Percentiles rank a stretch among this genome's conserved stretches.
phyloP scores from a whole-genome alignment of 495 filamentous ascomycete species.

The Podospora anserina region DNA sequence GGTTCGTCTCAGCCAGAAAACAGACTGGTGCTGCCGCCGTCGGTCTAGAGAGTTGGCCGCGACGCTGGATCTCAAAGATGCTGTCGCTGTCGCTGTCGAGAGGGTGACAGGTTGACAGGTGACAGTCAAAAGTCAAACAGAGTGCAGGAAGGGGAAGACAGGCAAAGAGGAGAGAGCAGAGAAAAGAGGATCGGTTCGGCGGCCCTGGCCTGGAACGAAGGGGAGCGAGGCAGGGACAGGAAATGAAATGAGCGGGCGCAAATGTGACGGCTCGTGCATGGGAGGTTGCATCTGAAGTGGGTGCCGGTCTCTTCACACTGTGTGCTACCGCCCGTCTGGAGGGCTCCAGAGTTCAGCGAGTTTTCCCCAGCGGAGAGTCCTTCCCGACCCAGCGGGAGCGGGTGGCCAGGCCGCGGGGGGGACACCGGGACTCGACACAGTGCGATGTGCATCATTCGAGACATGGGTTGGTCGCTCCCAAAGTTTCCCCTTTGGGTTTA shows the following conservation, averaged over 20 bases:
- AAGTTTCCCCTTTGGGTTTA: slow-evolving; percentile 24
- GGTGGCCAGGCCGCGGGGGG: slow-evolving; percentile 5
- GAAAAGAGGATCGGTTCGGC: background rate
- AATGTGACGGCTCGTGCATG: slow-evolving; percentile 27
- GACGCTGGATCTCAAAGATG: too few relatives aligned
- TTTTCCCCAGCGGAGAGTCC: slow-evolving; percentile 7
- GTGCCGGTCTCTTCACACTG: slow-evolving; percentile 15
- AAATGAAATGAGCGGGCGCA: slow-evolving; percentile 28
- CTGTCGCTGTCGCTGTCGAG: too few relatives aligned
- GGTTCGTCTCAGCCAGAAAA: slow-evolving; percentile 32
- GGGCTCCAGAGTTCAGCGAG: background rate
- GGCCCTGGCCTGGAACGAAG: slow-evolving; percentile 7
- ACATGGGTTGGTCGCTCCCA: slow-evolving; percentile 2
- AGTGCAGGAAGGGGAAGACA: background rate
- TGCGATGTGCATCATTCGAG: slow-evolving; percentile 7
- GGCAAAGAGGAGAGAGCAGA: background rate
- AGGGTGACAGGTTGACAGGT: too few relatives aligned
- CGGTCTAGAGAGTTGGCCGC: background rate
- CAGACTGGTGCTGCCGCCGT: slow-evolving; percentile 8
- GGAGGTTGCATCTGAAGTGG: slow-evolving; percentile 30
- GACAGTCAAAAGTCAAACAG: background rate
- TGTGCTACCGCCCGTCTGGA: background rate
- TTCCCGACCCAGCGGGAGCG: slow-evolving; percentile 28
- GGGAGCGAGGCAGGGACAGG: slow-evolving; percentile 17
- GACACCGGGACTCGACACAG: slow-evolving; percentile 11